Percentiles rank a stretch among this genome's conserved stretches.
These are phyloP conservation scores for Rhizomucor miehei DNA, from an alignment of 371 early-diverging fungal genomes.

Conservation along the genomic window DNA sequence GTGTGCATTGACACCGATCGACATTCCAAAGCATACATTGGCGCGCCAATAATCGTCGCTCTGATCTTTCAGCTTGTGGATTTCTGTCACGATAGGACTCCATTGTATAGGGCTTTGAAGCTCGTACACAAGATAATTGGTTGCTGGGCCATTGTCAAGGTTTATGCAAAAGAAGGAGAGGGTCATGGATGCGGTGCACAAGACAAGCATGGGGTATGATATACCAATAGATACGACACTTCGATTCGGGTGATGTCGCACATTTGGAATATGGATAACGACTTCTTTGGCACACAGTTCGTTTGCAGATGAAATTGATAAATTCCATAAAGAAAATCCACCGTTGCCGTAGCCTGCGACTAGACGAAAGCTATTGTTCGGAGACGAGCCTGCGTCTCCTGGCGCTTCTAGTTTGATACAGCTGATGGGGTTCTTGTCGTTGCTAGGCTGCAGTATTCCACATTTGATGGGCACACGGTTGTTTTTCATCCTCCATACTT, in stretches of 20 bases:
- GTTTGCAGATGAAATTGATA: constrained; percentile 1
- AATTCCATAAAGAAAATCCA: constrained; percentile 38
- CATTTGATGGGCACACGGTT: neutral
- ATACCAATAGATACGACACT: constrained; percentile 26
- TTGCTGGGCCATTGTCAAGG: neutral
- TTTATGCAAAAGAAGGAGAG: constrained; percentile 28
- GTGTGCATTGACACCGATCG: constrained; percentile 22
- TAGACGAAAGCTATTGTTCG: constrained; percentile 10
- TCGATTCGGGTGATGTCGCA: neutral
- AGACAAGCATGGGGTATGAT: constrained; percentile 27
- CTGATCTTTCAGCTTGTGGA: constrained; percentile 7
- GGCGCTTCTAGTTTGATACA: constrained; percentile 20
- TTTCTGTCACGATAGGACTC: constrained; percentile 24
- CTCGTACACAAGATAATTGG: constrained; percentile 23
- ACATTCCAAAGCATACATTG: constrained; percentile 32
- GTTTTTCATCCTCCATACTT: constrained; percentile 15
- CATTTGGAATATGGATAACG: constrained; percentile 12
- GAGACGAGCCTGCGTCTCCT: neutral
- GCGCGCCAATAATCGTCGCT: constrained; percentile 23
- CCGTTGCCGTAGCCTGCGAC: constrained; percentile 44
- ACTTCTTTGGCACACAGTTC: constrained; percentile 5
- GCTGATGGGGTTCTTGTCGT: constrained; percentile 6
- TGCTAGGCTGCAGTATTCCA: constrained; percentile 5
- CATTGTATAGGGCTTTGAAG: constrained; percentile 35
- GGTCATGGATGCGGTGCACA: constrained; percentile 30